Evolutionary conservation across 1,284 basidiomycete genomes (phyloP).

Genomic region (Fomes fomentarius): DNA sequence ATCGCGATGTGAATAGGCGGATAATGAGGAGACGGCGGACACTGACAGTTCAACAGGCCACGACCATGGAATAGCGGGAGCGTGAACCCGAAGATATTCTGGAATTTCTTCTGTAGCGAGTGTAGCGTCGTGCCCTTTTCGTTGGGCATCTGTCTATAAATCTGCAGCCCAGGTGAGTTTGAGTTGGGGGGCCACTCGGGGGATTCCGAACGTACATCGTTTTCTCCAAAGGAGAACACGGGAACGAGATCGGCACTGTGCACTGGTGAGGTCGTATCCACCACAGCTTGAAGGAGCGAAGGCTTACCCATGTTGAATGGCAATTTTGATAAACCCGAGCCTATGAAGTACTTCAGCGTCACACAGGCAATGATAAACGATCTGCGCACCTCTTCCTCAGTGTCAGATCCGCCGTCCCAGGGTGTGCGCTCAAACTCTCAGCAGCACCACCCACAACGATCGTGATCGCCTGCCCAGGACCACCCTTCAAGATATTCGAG

Average conservation of each 20-base stretch:
- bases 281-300: too few relatives aligned
- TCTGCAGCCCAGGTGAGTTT: constrained; percentile 59
- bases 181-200: too few relatives aligned
- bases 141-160: constrained; percentile 96
- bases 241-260: constrained; percentile 90
- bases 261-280: not conserved
- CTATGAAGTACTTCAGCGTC: constrained; percentile 37
- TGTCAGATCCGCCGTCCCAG: constrained; percentile 94
- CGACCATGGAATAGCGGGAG: constrained; percentile 94
- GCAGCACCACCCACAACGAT: constrained; percentile 98
- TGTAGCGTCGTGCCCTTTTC: constrained; percentile 91
- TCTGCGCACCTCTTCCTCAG: constrained; percentile 68
- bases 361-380: not conserved
- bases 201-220: constrained; percentile 92
- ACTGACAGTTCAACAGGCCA: constrained; percentile 89
- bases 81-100: constrained; percentile 93
- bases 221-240: constrained; percentile 97
- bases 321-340: constrained; percentile 95
- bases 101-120: constrained; percentile 87
- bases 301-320: constrained; percentile 87
- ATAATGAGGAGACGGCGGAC: too few relatives aligned
- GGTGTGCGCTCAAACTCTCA: constrained; percentile 91
- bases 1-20: not conserved
- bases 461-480: constrained; percentile 79
- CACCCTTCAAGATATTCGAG: constrained; percentile 82